These are phyloP conservation scores for Kodamaea anthophila DNA, from an alignment of 1,139 yeast species.

Conservation along the genomic window DNA sequence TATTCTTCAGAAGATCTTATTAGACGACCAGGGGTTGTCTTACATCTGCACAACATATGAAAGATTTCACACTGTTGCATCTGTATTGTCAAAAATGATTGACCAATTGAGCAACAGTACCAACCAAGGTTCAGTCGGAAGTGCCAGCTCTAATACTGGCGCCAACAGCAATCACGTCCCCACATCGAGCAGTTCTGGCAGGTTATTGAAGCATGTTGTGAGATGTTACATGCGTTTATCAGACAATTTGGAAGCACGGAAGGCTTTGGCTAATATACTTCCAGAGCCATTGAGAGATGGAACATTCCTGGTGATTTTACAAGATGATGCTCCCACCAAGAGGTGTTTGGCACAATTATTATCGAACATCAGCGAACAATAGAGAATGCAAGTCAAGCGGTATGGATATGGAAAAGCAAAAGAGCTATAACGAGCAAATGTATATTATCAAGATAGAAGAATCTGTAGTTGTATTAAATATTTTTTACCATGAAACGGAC, in stretches of 20 bases:
- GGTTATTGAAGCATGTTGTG: constrained; percentile 87
- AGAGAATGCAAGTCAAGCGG: too few relatives aligned
- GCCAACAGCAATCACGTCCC: constrained; percentile 6
- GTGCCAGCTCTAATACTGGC: constrained; percentile 1
- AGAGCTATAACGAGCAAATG: too few relatives aligned
- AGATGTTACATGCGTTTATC: constrained; percentile 87
- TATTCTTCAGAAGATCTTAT: constrained; percentile 83
- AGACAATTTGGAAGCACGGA: constrained; percentile 87
- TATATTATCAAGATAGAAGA: too few relatives aligned
- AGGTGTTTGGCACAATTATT: constrained; percentile 81
- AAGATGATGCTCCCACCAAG: constrained; percentile 85
- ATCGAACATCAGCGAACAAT: constrained; percentile 51
- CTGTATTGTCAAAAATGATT: constrained; percentile 84
- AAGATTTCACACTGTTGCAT: constrained; percentile 88
- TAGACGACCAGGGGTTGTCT: constrained; percentile 85
- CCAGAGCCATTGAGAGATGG: constrained; percentile 89
- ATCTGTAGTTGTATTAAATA: too few relatives aligned
- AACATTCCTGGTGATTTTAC: constrained; percentile 73
- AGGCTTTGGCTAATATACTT: constrained; percentile 73
- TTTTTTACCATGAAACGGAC: too few relatives aligned
- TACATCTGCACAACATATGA: constrained; percentile 95
- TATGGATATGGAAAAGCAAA: too few relatives aligned
- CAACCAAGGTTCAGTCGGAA: constrained; percentile 3
- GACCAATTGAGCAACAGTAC: constrained; percentile 49
- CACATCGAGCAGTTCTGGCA: constrained; percentile 51